Base-by-base conservation (phyloP, 306 rosid genomes). In the Castanea mollissima region DNA sequence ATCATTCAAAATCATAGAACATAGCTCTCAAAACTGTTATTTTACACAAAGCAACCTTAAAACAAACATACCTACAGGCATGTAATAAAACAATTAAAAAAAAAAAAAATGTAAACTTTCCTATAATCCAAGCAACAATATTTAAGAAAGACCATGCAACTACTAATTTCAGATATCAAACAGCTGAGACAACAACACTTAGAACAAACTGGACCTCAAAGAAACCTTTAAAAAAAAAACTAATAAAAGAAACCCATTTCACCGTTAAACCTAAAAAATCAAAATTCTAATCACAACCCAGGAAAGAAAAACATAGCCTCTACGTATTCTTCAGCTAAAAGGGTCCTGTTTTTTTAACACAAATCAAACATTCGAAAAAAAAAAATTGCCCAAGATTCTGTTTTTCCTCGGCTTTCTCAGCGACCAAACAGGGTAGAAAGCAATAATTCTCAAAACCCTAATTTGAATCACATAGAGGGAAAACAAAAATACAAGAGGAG, bases 371-470 rank as follows among this genome's bases (percentile, higher is more conserved):
- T 35, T 68, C 72, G 35, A 67, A 35, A 35, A 35, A 19, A 2
- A 6, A 23, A 9, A 9, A 34, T 5, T 18, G 1, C 38, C 52
- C 4, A 19, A 68, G 0, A 0, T 68, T 19, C 9, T 16, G 44
- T 63, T 63, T 63, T 31, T 49, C 34, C 34, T 16, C 10, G 12
- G 6, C 3, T 67, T 69, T 49, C 65, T 31, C 69, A 49, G 3
- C 65, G 38, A 73, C 74, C 38, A 71, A 16, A 52, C 62, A 68
- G 73, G 32, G 9, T 13, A 2, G 10, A 51, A 25, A 64, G 25
- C 5, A 27, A 46, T 71, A 2, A 44, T 5, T 27, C 23, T 49
- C 15, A 70, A 46, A 81, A 77, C 86, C 89, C 84, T 74, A 83
- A 60, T 60, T 58, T 52, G 2, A 49, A 55, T 19, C 58, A 82